A percentile compares a stretch with the other conserved stretches of the same genome.
Evolutionary conservation across 768 basidiomycete genomes (phyloP).

Genomic region (Russula sp.): DNA sequence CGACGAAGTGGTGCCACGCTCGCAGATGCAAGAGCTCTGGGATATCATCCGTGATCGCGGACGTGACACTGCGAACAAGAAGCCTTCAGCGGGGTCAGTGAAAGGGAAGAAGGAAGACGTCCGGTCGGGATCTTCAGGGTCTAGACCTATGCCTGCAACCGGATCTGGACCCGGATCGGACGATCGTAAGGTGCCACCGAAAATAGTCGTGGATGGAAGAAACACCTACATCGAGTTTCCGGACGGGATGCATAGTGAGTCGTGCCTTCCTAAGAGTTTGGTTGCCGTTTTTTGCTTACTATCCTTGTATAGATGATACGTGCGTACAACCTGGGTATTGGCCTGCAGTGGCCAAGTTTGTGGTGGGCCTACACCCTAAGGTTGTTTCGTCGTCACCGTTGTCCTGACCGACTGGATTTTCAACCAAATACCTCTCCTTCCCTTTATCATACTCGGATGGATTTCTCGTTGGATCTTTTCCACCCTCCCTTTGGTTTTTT

Average conservation of each 20-base stretch:
- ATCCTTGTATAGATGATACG: constrained; percentile 34
- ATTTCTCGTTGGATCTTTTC: not conserved
- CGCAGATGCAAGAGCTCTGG: constrained; percentile 76
- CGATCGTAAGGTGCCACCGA: constrained; percentile 8
- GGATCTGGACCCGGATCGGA: constrained; percentile 6
- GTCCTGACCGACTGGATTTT: not conserved
- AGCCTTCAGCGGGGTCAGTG: not conserved
- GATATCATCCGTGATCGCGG: constrained; percentile 45
- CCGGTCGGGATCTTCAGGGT: not conserved
- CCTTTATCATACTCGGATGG: not conserved
- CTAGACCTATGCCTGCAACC: not conserved
- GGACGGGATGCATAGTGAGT: constrained; percentile 36
- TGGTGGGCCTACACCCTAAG: too few relatives aligned
- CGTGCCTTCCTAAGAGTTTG: not conserved
- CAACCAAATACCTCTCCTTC: not conserved
- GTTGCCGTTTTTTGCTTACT: not conserved
- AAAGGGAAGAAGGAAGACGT: not conserved
- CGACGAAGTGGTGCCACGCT: constrained; percentile 72
- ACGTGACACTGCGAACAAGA: constrained; percentile 7
- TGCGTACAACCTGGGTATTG: constrained; percentile 37
- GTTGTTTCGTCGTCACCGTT: not conserved
- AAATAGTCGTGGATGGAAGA: constrained; percentile 27
- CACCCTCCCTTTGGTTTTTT: not conserved
- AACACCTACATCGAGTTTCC: constrained; percentile 34
- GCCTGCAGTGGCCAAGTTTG: constrained; percentile 34